Evolutionary conservation across 176 grass and related monocot genomes (phyloP).

Genomic region (Carex kokanica): DNA sequence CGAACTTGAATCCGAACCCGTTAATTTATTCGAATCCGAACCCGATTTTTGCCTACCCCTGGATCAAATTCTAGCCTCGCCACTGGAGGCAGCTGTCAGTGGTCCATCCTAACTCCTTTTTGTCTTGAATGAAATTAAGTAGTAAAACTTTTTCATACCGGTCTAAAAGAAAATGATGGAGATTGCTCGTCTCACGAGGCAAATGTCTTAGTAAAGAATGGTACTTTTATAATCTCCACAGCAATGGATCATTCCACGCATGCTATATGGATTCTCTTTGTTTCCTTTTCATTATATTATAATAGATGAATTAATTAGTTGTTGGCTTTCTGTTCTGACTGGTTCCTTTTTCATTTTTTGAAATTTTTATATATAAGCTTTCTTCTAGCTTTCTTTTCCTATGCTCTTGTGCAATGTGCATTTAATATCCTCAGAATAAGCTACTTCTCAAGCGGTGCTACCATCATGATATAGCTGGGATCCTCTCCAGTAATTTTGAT

Average conservation of each 20-base stretch:
- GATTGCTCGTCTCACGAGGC: neutral
- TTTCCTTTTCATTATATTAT: neutral
- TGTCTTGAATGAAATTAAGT: neutral
- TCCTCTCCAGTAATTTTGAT: neutral
- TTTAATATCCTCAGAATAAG: neutral
- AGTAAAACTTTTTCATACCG: neutral
- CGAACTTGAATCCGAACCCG: too few relatives aligned
- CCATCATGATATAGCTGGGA: neutral
- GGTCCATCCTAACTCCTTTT: too few relatives aligned
- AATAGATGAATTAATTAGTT: neutral
- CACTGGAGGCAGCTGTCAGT: too few relatives aligned
- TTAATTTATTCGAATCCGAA: too few relatives aligned
- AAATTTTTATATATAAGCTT: too few relatives aligned
- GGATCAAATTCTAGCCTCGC: too few relatives aligned
- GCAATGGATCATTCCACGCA: conserved; percentile 9
- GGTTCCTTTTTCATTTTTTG: neutral
- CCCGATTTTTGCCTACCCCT: too few relatives aligned
- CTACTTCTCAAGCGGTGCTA: neutral
- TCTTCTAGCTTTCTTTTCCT: neutral
- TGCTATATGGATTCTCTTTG: conserved; percentile 10
- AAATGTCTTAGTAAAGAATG: conserved; percentile 9
- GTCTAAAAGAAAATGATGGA: conserved; percentile 11
- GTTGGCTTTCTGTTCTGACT: too few relatives aligned
- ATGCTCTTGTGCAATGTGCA: neutral
- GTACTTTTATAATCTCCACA: neutral